Percentiles rank a stretch among this genome's conserved stretches.
Conservation (phyloP, 441 rosid genomes). For the Populus hybrid region DNA sequence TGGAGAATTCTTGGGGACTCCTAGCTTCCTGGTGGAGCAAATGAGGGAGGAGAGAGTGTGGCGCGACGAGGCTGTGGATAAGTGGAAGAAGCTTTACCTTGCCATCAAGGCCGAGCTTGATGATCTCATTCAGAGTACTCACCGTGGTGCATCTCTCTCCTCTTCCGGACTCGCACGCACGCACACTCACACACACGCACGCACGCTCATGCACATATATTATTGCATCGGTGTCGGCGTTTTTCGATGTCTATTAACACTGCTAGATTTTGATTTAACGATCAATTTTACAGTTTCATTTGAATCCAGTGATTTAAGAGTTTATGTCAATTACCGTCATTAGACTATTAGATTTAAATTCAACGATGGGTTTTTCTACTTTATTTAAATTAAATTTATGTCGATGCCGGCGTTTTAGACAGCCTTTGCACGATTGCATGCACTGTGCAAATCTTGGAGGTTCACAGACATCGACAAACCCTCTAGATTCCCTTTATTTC, state of each 20-base stretch:
- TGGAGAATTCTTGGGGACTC: constrained; percentile 21
- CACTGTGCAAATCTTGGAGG: not conserved
- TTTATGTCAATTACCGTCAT: too few relatives aligned
- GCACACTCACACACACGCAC: too few relatives aligned
- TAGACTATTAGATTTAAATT: too few relatives aligned
- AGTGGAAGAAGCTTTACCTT: constrained; percentile 81
- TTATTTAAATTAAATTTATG: too few relatives aligned
- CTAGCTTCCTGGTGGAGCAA: constrained; percentile 43
- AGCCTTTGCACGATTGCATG: not conserved
- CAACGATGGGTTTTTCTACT: too few relatives aligned
- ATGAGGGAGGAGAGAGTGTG: constrained; percentile 65
- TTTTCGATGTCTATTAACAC: too few relatives aligned
- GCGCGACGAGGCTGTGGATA: constrained; percentile 72
- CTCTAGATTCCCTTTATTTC: constrained; percentile 6
- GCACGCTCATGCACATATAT: too few relatives aligned
- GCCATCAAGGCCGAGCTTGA: constrained; percentile 86
- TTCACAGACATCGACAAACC: not conserved
- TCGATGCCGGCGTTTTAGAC: not conserved
- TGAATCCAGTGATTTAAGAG: too few relatives aligned
- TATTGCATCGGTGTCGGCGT: too few relatives aligned
- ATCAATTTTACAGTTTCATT: too few relatives aligned
- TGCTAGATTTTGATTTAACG: too few relatives aligned
- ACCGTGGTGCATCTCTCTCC: constrained; percentile 27
- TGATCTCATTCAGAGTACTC: constrained; percentile 64
- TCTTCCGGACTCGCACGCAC: not conserved